A percentile compares a stretch with the other conserved stretches of the same genome.
Conservation (phyloP, 169 alveolate species). For the Plasmodium vivax region DNA sequence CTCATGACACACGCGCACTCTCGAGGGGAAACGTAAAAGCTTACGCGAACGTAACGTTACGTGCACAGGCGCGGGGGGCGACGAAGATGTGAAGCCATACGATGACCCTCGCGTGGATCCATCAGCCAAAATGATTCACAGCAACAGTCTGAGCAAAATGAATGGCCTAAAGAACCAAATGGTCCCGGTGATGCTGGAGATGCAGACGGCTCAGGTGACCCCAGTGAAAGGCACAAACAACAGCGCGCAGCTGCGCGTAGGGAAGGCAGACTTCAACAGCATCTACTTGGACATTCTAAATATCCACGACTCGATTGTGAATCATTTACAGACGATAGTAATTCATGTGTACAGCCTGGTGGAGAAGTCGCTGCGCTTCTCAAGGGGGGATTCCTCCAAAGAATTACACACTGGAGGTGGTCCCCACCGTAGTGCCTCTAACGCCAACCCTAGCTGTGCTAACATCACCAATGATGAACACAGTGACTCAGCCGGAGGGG, state of each 20-base stretch:
- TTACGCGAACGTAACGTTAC: background rate
- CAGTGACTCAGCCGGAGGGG: background rate
- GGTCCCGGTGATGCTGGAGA: background rate
- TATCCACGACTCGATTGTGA: slow-evolving; percentile 56
- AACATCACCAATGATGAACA: background rate
- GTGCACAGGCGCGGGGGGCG: background rate
- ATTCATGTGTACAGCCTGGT: slow-evolving; percentile 25
- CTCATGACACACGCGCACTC: background rate
- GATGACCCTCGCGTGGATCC: background rate
- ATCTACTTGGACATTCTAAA: slow-evolving; percentile 44
- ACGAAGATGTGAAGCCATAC: background rate
- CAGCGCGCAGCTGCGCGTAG: slow-evolving; percentile 16
- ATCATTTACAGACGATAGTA: slow-evolving; percentile 38
- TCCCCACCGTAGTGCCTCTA: background rate
- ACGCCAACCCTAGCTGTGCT: background rate
- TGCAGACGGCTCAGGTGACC: slow-evolving; percentile 12
- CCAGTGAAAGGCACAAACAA: slow-evolving; percentile 1
- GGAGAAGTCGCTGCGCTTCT: background rate
- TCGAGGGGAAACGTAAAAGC: background rate
- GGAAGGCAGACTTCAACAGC: slow-evolving; percentile 25
- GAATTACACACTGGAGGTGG: background rate
- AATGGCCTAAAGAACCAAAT: background rate
- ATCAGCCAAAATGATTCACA: background rate
- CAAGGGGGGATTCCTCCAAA: background rate
- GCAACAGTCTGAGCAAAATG: background rate